Evolutionary conservation across 768 basidiomycete species (phyloP).

Genomic region (Tubosaeta sp.): DNA sequence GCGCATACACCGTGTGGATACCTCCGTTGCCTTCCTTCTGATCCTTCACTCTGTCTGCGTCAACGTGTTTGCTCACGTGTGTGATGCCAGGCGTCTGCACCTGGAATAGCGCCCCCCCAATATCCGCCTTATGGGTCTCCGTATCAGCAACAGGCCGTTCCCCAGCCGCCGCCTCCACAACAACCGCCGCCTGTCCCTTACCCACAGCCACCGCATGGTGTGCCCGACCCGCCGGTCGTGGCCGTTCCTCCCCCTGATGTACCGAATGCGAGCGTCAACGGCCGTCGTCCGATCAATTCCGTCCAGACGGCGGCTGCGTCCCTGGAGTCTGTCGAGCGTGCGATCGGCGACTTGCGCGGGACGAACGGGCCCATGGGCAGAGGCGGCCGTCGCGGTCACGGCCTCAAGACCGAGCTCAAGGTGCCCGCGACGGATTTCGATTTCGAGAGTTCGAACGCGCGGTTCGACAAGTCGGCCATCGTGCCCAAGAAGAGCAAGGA

Average conservation of each 20-base stretch:
- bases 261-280: constrained; percentile 23
- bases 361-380: constrained; percentile 34
- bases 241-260: constrained; percentile 23
- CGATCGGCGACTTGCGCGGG: constrained; percentile 47
- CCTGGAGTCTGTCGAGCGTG: constrained; percentile 65
- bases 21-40: constrained; percentile 64
- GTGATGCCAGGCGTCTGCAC: constrained; percentile 45
- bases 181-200: constrained; percentile 27
- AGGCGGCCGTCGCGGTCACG: constrained; percentile 36
- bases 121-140: constrained; percentile 28
- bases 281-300: constrained; percentile 40
- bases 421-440: constrained; percentile 81
- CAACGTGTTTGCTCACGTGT: constrained; percentile 8
- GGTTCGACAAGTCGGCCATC: constrained; percentile 72
- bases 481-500: constrained; percentile 34
- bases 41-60: constrained; percentile 10
- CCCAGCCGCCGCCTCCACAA: constrained; percentile 29
- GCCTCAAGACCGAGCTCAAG: constrained; percentile 36
- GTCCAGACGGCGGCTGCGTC: constrained; percentile 73
- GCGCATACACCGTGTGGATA: constrained; percentile 48
- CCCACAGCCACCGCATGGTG: constrained; percentile 24
- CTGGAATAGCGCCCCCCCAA: constrained; percentile 31
- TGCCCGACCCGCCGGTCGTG: constrained; percentile 19
- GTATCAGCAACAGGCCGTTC: constrained; percentile 29
- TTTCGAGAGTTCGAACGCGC: constrained; percentile 71